These are phyloP conservation scores for Alisma plantagoaquatica DNA, from an alignment of 106 monocot genomes.

Conservation along the genomic window DNA sequence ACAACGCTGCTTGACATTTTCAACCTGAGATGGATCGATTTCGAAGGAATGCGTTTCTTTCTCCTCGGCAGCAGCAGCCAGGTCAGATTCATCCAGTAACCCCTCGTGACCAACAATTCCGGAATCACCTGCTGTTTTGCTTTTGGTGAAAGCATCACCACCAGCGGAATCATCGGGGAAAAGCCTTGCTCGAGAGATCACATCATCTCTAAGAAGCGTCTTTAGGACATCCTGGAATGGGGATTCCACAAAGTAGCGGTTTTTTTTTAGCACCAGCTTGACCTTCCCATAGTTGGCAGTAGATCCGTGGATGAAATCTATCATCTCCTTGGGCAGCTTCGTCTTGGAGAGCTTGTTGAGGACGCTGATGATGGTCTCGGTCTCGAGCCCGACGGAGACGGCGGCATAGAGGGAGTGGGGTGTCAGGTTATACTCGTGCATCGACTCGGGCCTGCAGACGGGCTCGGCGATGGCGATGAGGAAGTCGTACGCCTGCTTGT, in stretches of 20 bases:
- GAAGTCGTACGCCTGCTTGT: slow-evolving; percentile 98
- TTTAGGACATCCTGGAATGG: slow-evolving; percentile 82
- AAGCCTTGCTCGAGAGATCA: slow-evolving; percentile 61
- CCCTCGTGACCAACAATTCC: slow-evolving; percentile 60
- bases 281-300: slow-evolving; percentile 98
- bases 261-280: slow-evolving; percentile 81
- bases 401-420: slow-evolving; percentile 97
- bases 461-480: slow-evolving; percentile 97
- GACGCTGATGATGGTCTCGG: slow-evolving; percentile 85
- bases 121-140: slow-evolving; percentile 60
- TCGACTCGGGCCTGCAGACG: slow-evolving; percentile 92
- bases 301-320: slow-evolving; percentile 91
- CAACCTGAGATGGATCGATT: slow-evolving; percentile 86
- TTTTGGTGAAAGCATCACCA: slow-evolving; percentile 56
- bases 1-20: slow-evolving; percentile 97
- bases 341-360: slow-evolving; percentile 93
- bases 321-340: slow-evolving; percentile 85
- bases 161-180: slow-evolving; percentile 37
- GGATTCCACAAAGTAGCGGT: slow-evolving; percentile 86
- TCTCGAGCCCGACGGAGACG: slow-evolving; percentile 96
- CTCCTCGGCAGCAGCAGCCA: slow-evolving; percentile 91
- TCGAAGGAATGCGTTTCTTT: slow-evolving; percentile 99
- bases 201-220: slow-evolving; percentile 70
- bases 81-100: slow-evolving; percentile 54
- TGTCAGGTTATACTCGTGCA: slow-evolving; percentile 98